A percentile compares a stretch with the other conserved stretches of the same genome.
These are phyloP conservation scores for Podospora conica DNA, from an alignment of 495 filamentous ascomycete species.

Conservation along the genomic window DNA sequence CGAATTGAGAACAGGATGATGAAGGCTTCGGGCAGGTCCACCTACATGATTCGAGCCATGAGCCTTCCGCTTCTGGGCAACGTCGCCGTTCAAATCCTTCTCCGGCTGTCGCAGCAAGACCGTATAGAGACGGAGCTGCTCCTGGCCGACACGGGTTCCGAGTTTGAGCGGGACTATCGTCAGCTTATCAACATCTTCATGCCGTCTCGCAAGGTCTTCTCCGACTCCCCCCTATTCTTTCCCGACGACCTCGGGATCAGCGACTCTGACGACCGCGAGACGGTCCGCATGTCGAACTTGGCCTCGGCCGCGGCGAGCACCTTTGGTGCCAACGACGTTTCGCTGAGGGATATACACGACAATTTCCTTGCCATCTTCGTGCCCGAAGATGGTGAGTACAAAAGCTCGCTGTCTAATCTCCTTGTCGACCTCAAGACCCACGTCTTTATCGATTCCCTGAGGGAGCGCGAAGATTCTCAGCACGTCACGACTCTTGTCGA, in stretches of 20 bases:
- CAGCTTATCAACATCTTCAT: conserved; percentile 76
- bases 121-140: conserved; percentile 62
- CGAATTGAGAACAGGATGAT: conserved; percentile 24
- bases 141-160: conserved; percentile 65
- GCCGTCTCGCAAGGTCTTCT: conserved; percentile 74
- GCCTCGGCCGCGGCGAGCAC: conserved; percentile 78
- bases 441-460: conserved; percentile 67
- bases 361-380: conserved; percentile 81
- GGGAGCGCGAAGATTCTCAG: conserved; percentile 49
- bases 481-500: conserved; percentile 61
- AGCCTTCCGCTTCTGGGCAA: conserved; percentile 39
- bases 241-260: conserved; percentile 65
- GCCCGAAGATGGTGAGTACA: conserved; percentile 52
- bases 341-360: conserved; percentile 76
- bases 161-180: conserved; percentile 72
- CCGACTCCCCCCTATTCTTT: conserved; percentile 62
- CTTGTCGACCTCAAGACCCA: conserved; percentile 85
- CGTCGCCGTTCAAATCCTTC: conserved; percentile 40
- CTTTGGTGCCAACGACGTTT: conserved; percentile 77
- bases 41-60: conserved; percentile 31
- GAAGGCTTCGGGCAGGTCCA: conserved; percentile 26
- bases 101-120: conserved; percentile 39
- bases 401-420: conserved; percentile 59
- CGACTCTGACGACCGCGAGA: conserved; percentile 61
- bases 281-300: conserved; percentile 79